Base-by-base conservation (phyloP, 768 basidiomycete species). In the Boletus pseudopeckii region DNA sequence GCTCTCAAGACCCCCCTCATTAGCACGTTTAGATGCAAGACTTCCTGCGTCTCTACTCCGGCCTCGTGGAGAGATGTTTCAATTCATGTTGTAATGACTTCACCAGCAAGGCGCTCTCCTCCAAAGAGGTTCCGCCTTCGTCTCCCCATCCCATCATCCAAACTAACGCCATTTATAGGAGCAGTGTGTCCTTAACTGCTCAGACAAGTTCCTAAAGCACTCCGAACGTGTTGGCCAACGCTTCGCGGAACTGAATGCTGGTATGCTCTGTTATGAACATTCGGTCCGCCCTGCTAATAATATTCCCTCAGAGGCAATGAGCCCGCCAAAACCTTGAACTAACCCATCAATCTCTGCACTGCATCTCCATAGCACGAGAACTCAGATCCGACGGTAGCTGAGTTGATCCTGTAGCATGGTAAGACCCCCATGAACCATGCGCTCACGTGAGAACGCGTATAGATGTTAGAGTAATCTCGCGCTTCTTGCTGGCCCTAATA, bases 141-240 rank as follows among this genome's bases (percentile, higher is more conserved):
- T 20, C 20, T 39, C 49, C 17, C 15, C 54, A 42, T 47, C 48
- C 44, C 48, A 50, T 37, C 34, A 22, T 40, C 24, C 39, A 40
- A 45, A 41, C 53, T 58, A 41, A 66, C 47, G 17, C 45, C 17
- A 20, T 60, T 30, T 44, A n/a, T 65, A 98, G 94, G 89, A 90
- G 64, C 81, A 84, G 60, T 99, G 96, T 69, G 83, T 96, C 44
- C 78, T 83, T 72, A 92, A 95, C 75, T 99, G 96, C 75, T 81
- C 93, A 20, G 96, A 98, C 78, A 99, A 98, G 73, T 98, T 97
- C 77, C 75, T 98, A 66, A 97, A 97, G 70, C 92, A 97, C 69
- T 93, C 93, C 11, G 94, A 98, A 69, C 80, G 94, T 47, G 88
- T 96, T 15, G 92, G 92, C 6, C 86, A 92, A 28, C 81, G 94